These are phyloP conservation scores for Trichosporon faecale DNA, from an alignment of 1,284 basidiomycete species.

Conservation along the genomic window DNA sequence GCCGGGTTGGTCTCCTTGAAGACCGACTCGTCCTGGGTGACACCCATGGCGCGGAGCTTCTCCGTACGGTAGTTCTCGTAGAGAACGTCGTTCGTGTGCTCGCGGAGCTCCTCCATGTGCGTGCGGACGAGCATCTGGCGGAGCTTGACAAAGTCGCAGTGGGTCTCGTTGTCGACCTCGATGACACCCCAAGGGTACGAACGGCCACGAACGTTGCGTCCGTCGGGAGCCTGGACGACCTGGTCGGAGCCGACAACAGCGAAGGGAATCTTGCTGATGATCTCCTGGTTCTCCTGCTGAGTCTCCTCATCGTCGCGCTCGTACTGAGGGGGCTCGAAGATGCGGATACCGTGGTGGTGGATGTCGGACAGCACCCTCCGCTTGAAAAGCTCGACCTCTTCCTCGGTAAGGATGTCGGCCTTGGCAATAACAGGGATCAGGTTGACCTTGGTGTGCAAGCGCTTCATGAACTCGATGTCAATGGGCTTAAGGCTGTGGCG, in stretches of 20 bases:
- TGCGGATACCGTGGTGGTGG: constrained; percentile 85
- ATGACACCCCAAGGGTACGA: constrained; percentile 95
- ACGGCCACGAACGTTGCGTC: constrained; percentile 84
- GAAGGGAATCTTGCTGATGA: constrained; percentile 94
- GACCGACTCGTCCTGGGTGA: constrained; percentile 89
- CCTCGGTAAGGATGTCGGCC: constrained; percentile 92
- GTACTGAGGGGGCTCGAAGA: constrained; percentile 92
- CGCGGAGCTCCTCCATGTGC: constrained; percentile 95
- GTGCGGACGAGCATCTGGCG: constrained; percentile 97
- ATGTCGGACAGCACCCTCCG: constrained; percentile 86
- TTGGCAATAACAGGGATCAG: constrained; percentile 96
- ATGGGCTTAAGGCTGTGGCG: constrained; percentile 78
- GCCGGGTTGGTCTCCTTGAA: constrained; percentile 98
- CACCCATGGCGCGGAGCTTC: constrained; percentile 91
- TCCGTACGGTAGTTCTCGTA: constrained; percentile 86
- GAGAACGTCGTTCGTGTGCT: constrained; percentile 86
- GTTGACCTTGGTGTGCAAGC: constrained; percentile 93
- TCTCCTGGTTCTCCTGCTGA: constrained; percentile 89
- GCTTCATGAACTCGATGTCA: constrained; percentile 95
- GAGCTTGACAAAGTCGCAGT: constrained; percentile 97
- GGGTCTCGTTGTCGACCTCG: constrained; percentile 95
- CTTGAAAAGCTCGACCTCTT: constrained; percentile 89
- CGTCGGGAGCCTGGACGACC: constrained; percentile 74
- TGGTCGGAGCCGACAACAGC: constrained; percentile 91
- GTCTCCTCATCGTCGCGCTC: constrained; percentile 98